Evolutionary conservation across 176 grass and related monocot species (phyloP), one percentile per base, ranked within the genome.

Genomic region (Triticum dicoccoides): DNA sequence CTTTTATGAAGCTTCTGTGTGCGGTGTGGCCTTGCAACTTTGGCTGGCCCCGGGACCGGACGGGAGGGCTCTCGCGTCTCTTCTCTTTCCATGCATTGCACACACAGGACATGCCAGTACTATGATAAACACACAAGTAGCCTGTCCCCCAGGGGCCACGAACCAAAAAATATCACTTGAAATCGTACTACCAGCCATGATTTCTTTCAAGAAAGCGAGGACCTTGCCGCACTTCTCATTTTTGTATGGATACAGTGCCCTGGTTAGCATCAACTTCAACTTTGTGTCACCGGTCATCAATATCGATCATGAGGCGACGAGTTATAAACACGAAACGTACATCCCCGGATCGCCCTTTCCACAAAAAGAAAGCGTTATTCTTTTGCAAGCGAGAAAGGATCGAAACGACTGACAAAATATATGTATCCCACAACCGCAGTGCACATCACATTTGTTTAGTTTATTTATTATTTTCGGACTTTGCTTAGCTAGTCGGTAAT

Each of bases 401-500:
- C 51, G 51, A 54, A 54, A 7, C 51, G 51, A 54, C 51, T 18
- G 5, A 54, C 15, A 18, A 54, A 54, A 54, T 54, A 54, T 42
- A 51, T 17, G 49, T 54, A 54, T 54, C 51, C 51, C 51, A 54
- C 51, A 54, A 54, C 15, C 51, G 15, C 51, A 54, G 51, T 18
- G 15, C 0, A 54, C 15, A 54, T 54, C 5, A 52, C 49, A 18
- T 54, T 54, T 18, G 51, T 18, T 54, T 54, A 51, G 12, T 51
- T 51, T 51, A 15, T 51, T 51, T 17, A 17, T 54, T 54, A 17
- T 54, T 54, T n/a, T 32, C 72, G 0, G 44, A 29, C 75, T 84
- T 87, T 68, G 75, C 75, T 78, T 73, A 38, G 24, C 37, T 73
- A 27, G 88, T 23, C 29, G 10, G 73, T 56, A 73, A 58, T 25